Base-by-base conservation (phyloP, 2,329 filamentous ascomycete species). In the Trichothecium sympodiale region DNA sequence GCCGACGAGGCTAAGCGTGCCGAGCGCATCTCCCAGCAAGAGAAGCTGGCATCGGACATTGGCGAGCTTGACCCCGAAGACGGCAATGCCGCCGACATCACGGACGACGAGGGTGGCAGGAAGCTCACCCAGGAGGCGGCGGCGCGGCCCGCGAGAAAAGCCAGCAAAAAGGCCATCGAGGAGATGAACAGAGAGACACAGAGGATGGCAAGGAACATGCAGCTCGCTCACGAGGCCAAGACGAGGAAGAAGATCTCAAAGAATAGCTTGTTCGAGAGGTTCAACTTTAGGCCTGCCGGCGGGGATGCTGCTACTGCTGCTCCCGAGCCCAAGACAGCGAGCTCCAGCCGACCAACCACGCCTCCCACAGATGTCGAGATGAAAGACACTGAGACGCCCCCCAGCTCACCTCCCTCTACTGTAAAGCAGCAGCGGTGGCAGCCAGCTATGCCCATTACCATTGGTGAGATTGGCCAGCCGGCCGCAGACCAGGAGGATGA, bases 171-270 rank as follows among this genome's bases (percentile, higher is more conserved):
- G 60, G 91, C 91, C 0, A 56, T 95, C 29, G 85, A 95, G 53
- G 89, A 96, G 46, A 95, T 98, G 81, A 82, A 83, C 48, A 76
- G 86, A 39, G 91, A 98, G 59, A 95, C 89, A 1, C 91, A 98
- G 61, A 77, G 91, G 20, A 75, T 98, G 62, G 80, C 76, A 46
- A 74, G 91, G 45, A 93, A 83, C 52, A 83, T 94, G 74, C 89
- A 96, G 56, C 71, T 98, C 33, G 77, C 83, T 2, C 88, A 96
- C 56, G 80, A 94, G 53, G 83, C 85, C 17, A 85, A 80, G 60
- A 94, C 86, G 2, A 88, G 83, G 58, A 96, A 91, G 67, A 94
- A 86, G 61, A 83, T 94, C 44, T 78, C 80, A 6, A 91, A 88
- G 46, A 75, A 78, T 27, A 83, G 83, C 40, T 67, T 98, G 2